Evolutionary conservation across 2,329 filamentous ascomycete genomes (phyloP), one percentile per base, ranked within the genome.

Genomic region (Sporothrix luriei): DNA sequence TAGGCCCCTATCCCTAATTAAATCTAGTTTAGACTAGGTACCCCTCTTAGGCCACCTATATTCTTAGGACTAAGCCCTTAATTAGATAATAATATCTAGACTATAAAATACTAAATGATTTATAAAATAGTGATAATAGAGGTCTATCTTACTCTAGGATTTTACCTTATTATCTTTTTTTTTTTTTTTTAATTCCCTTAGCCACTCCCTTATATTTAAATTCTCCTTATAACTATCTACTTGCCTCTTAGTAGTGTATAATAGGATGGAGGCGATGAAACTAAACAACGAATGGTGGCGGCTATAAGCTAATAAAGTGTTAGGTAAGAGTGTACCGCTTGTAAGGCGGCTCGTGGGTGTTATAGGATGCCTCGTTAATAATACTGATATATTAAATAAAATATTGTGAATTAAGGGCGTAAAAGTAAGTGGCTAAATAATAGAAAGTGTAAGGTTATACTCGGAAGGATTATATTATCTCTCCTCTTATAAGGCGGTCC

Each of bases 211-310:
- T 48, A 48, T 48, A 14, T 6, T 48, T 48, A 26, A 52, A 49
- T 52, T 52, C 49, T 59, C 54, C 29, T 21, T 59, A 29, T 19
- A 13, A 29, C 29, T 11, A 7, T 33, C 5, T 26, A 3, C 6
- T 29, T 57, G 9, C 14, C 9, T 19, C 9, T 16, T 16, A 2
- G 13, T 1, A 43, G 19, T 43, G 29, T n/a, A 61, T 33, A 43
- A 61, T 33, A 61, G 38, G 55, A 16, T 21, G 4, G 33, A 21
- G 55, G 55, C 33, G 33, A 33, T 61, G 55, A 61, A 61, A 61
- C 55, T 4, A 43, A 40, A 24, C 33, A 61, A 14, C 10, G 16
- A 4, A 43, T 24, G 9, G 43, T 13, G 33, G 26, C 16, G 29
- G 40, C n/a, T 7, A 40, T 21, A 52, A 21, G 10, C 49, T 13